Evolutionary conservation across 768 basidiomycete species (phyloP).

Genomic region (Mrakia frigida): DNA sequence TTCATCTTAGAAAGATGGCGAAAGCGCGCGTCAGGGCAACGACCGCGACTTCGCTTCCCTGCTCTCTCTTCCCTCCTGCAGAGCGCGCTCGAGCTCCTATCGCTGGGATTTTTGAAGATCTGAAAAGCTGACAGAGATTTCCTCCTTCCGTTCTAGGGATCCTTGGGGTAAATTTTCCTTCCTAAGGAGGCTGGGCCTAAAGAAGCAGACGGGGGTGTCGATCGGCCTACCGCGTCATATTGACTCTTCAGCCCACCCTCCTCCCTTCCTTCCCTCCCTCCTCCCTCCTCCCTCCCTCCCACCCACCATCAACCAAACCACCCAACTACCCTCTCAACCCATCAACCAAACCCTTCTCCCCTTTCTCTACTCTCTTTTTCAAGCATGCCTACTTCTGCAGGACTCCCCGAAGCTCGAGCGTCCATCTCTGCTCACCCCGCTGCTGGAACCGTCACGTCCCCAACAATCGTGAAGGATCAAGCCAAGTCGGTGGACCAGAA

Average conservation of each 20-base stretch:
- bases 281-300: neutral
- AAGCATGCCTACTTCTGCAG: neutral
- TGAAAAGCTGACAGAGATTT: no score
- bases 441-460: neutral
- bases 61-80: no score
- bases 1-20: no score
- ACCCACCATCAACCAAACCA: neutral
- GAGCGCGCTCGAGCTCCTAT: no score
- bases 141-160: no score
- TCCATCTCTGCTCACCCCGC: neutral
- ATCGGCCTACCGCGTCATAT: no score
- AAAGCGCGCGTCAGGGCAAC: no score
- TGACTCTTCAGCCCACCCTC: neutral
- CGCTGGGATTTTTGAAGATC: no score
- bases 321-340: neutral
- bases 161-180: no score
- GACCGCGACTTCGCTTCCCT: no score
- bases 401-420: neutral
- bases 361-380: neutral
- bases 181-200: no score
- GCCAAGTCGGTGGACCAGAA: constrained; percentile 62
- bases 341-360: neutral
- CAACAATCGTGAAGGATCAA: neutral
- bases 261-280: neutral
- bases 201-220: no score